Evolutionary conservation across 495 filamentous ascomycete genomes (phyloP).

Genomic region (Choiromyces venosus): DNA sequence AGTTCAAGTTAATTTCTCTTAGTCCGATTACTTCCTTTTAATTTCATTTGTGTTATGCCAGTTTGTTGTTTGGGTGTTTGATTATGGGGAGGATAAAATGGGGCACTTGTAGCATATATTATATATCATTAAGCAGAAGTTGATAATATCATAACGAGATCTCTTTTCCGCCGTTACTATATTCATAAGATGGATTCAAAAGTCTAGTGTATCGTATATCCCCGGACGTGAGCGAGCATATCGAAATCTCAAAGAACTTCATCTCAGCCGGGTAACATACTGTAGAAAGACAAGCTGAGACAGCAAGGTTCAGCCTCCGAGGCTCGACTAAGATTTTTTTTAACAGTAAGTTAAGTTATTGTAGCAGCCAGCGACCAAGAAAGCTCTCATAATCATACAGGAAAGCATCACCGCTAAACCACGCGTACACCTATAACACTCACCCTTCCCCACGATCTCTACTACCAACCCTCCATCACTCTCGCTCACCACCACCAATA

Average conservation of each 20-base stretch:
- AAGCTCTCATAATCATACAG: neutral
- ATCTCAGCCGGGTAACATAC: neutral
- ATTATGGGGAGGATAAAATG: neutral
- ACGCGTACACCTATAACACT: slow-evolving; percentile 2
- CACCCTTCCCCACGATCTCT: slow-evolving; percentile 3
- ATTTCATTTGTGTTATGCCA: neutral
- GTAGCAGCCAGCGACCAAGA: neutral
- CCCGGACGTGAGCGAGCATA: neutral
- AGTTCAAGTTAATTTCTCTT: neutral
- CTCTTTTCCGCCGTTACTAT: neutral
- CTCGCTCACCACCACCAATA: slow-evolving; percentile 5
- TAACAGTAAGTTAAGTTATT: neutral
- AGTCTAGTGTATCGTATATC: neutral
- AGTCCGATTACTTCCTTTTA: neutral
- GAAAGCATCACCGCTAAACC: neutral
- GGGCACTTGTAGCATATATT: slow-evolving; percentile 1
- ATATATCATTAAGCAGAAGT: neutral
- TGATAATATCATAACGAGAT: neutral
- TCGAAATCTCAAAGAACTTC: neutral
- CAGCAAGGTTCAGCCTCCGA: neutral
- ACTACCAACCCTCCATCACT: neutral
- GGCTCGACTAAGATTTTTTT: neutral
- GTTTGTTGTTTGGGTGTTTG: neutral
- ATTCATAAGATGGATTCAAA: neutral
- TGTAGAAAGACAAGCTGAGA: neutral